These are phyloP conservation scores for Mortierella sp. DNA, from an alignment of 371 early-diverging fungal genomes.

Conservation along the genomic window DNA sequence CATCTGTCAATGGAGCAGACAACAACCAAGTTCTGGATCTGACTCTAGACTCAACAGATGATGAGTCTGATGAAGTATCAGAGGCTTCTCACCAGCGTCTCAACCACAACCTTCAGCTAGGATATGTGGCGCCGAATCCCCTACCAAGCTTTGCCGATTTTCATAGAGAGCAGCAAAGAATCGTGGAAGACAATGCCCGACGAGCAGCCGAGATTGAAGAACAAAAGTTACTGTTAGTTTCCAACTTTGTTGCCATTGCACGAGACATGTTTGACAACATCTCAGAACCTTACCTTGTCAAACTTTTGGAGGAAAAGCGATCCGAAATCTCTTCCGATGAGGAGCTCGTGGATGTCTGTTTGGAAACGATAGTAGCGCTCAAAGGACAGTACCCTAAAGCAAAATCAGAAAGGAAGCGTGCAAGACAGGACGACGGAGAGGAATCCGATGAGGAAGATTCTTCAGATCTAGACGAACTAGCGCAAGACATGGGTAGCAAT, in stretches of 20 bases:
- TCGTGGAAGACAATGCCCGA: conserved; percentile 3
- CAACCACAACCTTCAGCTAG: not conserved
- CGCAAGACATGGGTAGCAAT: not conserved
- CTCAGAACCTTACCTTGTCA: conserved; percentile 26
- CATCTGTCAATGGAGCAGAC: not conserved
- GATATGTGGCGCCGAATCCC: not conserved
- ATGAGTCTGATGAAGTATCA: conserved; percentile 7
- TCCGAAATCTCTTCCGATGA: conserved; percentile 13
- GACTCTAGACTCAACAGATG: conserved; percentile 19
- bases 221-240: conserved; percentile 10
- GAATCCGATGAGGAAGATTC: not conserved
- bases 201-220: conserved; percentile 13
- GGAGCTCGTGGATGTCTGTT: conserved; percentile 39
- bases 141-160: conserved; percentile 27
- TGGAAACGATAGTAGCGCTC: conserved; percentile 28
- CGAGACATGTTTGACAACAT: conserved; percentile 44
- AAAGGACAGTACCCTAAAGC: conserved; percentile 38
- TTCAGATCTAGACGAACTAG: conserved; percentile 14
- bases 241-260: conserved; percentile 37
- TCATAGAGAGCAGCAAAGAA: conserved; percentile 19
- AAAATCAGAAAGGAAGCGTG: conserved; percentile 28
- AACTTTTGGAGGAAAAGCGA: conserved; percentile 20
- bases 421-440: conserved; percentile 9
- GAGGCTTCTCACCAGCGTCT: not conserved
- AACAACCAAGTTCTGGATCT: conserved; percentile 4